Evolutionary conservation across 441 rosid genomes (phyloP).

Genomic region (Adansonia gregorii): DNA sequence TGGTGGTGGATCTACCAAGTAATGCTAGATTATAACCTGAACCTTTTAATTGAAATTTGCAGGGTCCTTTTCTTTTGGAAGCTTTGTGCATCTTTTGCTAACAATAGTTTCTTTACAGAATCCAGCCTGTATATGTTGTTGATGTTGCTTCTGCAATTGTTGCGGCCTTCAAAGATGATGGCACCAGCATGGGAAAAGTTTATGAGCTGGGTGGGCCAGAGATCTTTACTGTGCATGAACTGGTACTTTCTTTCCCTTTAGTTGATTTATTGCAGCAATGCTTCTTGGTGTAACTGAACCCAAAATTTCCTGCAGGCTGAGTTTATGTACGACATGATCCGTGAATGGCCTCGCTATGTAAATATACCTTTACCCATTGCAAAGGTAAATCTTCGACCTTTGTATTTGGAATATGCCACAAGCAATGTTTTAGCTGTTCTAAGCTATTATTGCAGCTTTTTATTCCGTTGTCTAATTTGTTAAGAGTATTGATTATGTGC

Average conservation of each 20-base stretch:
- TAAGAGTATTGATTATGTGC: neutral
- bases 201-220: conserved; percentile 99
- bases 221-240: conserved; percentile 69
- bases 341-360: conserved; percentile 93
- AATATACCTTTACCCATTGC: conserved; percentile 88
- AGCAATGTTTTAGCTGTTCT: conserved; percentile 17
- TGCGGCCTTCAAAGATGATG: conserved; percentile 93
- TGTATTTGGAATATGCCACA: conserved; percentile 20
- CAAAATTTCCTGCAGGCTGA: conserved; percentile 67
- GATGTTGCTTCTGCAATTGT: conserved; percentile 93
- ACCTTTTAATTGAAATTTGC: neutral
- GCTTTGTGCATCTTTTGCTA: neutral
- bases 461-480: neutral
- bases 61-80: neutral
- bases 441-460: conserved; percentile 22
- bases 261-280: conserved; percentile 26
- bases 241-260: conserved; percentile 56
- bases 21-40: conserved; percentile 25
- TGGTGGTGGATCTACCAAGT: conserved; percentile 90
- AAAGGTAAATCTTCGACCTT: conserved; percentile 56
- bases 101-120: conserved; percentile 47
- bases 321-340: conserved; percentile 81
- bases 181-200: conserved; percentile 87
- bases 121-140: conserved; percentile 93
- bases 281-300: conserved; percentile 32